Conservation (phyloP, 1,284 basidiomycete genomes). For the Megacollybia platyphylla region DNA sequence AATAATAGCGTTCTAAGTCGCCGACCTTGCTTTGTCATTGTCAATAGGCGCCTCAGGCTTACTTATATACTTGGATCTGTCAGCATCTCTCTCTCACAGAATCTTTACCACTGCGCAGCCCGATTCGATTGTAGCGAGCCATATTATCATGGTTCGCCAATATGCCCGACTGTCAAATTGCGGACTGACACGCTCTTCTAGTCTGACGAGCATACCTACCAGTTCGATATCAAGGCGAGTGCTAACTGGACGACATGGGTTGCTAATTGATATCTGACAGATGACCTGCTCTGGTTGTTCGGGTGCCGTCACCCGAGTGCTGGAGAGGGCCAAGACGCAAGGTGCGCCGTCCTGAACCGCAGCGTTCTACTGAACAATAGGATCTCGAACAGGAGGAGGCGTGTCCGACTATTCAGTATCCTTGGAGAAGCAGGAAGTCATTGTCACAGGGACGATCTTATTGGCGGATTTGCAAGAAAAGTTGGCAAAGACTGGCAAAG, state of each 20-base stretch:
- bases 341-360: conserved; percentile 24
- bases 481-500: conserved; percentile 85
- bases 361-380: neutral
- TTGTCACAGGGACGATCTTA: conserved; percentile 47
- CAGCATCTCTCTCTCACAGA: neutral
- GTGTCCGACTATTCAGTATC: conserved; percentile 46
- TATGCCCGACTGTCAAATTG: no score
- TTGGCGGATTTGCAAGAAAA: conserved; percentile 61
- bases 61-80: neutral
- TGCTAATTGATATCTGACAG: conserved; percentile 18
- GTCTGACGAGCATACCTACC: conserved; percentile 25
- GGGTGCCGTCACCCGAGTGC: conserved; percentile 61
- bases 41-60: no score
- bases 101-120: neutral
- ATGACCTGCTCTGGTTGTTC: conserved; percentile 82
- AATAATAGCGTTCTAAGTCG: conserved; percentile 15
- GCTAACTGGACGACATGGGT: neutral
- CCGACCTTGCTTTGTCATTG: neutral
- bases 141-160: no score
- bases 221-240: conserved; percentile 46
- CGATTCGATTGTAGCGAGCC: no score
- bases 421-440: conserved; percentile 60
- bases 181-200: neutral
- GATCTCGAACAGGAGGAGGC: conserved; percentile 19
- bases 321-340: conserved; percentile 55